phyloP scores from a whole-genome alignment of 2,329 filamentous ascomycete genomes.

The Lasiodiplodia theobromae region DNA sequence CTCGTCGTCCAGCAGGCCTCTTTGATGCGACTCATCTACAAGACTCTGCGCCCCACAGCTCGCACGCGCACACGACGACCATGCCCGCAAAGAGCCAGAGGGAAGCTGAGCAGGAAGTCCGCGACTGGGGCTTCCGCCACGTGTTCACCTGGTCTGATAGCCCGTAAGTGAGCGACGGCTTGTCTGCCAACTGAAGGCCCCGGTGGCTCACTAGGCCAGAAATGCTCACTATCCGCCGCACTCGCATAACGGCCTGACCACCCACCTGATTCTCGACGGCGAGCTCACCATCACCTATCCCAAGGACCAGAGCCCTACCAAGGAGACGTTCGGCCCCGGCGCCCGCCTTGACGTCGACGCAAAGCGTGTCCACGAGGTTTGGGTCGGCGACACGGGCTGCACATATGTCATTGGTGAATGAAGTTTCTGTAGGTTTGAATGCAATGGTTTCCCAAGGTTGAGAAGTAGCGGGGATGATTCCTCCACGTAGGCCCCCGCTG shows the following conservation, averaged over 20 bases:
- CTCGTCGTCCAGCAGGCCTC: not conserved
- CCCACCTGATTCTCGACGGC: constrained; percentile 72
- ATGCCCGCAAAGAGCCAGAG: constrained; percentile 51
- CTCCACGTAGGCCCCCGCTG: constrained; percentile 2
- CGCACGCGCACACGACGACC: not conserved
- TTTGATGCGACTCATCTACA: constrained; percentile 8
- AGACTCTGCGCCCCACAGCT: constrained; percentile 18
- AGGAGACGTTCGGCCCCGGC: constrained; percentile 66
- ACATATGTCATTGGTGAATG: constrained; percentile 69
- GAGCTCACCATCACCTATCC: constrained; percentile 73
- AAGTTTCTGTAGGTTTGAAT: constrained; percentile 7
- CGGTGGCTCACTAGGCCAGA: constrained; percentile 49
- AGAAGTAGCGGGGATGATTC: not conserved
- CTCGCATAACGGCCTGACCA: constrained; percentile 68
- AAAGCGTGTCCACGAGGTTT: constrained; percentile 70
- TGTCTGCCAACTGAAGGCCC: constrained; percentile 2
- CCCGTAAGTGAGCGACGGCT: constrained; percentile 61
- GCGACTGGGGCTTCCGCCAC: constrained; percentile 71
- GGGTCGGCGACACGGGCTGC: constrained; percentile 70
- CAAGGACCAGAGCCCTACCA: constrained; percentile 61
- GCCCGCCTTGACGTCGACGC: constrained; percentile 72
- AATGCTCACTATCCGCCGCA: constrained; percentile 74
- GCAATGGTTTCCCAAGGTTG: not conserved
- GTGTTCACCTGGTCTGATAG: constrained; percentile 77
- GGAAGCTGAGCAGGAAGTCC: constrained; percentile 67